These are phyloP conservation scores for Aureobasidium musti DNA, from an alignment of 2,329 filamentous ascomycete species.

Conservation along the genomic window DNA sequence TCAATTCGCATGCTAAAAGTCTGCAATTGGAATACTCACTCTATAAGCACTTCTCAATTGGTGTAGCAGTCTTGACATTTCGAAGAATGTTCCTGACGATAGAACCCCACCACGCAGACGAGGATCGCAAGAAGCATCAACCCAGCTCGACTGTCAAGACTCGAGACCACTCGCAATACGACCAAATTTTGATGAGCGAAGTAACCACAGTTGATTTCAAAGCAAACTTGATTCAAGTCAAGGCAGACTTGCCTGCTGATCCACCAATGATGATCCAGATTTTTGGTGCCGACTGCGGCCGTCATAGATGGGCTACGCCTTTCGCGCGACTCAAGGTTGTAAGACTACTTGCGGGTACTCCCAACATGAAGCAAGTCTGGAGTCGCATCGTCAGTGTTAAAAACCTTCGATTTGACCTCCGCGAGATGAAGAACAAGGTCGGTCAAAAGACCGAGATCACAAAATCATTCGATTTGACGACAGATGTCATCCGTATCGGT, in stretches of 20 bases:
- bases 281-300: constrained; percentile 77
- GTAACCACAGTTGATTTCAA: constrained; percentile 81
- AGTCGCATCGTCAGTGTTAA: constrained; percentile 83
- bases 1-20: constrained; percentile 78
- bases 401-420: constrained; percentile 74
- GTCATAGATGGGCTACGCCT: constrained; percentile 83
- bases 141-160: constrained; percentile 21
- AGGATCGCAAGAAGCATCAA: constrained; percentile 26
- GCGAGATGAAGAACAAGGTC: constrained; percentile 69
- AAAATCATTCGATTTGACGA: constrained; percentile 77
- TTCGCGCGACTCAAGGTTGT: constrained; percentile 76
- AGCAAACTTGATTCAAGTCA: constrained; percentile 78
- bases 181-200: constrained; percentile 52
- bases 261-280: constrained; percentile 91
- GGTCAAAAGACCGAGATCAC: constrained; percentile 60
- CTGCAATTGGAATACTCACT: constrained; percentile 87
- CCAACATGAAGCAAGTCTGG: constrained; percentile 81
- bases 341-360: constrained; percentile 84
- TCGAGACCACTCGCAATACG: background rate
- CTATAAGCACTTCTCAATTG: constrained; percentile 87
- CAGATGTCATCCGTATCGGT: constrained; percentile 82
- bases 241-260: constrained; percentile 83
- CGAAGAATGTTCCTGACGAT: constrained; percentile 24
- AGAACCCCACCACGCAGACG: background rate
- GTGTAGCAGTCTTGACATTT: constrained; percentile 64